These are phyloP conservation scores for Hypomyces rosellus DNA, from an alignment of 2,329 filamentous ascomycete species.

Conservation along the genomic window DNA sequence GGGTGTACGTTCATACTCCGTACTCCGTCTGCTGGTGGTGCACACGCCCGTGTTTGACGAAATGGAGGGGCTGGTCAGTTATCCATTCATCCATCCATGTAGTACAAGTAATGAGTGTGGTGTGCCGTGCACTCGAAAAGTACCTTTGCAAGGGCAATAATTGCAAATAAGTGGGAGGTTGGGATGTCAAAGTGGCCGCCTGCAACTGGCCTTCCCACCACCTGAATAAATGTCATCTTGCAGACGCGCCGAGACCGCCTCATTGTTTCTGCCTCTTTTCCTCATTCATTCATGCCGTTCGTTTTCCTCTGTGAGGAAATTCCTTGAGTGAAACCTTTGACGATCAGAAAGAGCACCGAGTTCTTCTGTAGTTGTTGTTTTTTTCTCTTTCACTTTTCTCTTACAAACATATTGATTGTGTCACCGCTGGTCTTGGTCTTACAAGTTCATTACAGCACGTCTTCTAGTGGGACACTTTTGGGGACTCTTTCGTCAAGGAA, in stretches of 20 bases:
- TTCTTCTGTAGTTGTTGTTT: too few species aligned
- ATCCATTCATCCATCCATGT: too few species aligned
- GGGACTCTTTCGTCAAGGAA: background rate
- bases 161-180: slow-evolving; percentile 29
- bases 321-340: too few species aligned
- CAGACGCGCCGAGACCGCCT: slow-evolving; percentile 21
- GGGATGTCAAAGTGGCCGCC: slow-evolving; percentile 20
- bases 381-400: too few species aligned
- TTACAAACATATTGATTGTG: too few species aligned
- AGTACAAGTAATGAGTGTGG: slow-evolving; percentile 3
- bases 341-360: too few species aligned
- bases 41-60: slow-evolving; percentile 9
- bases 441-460: too few species aligned
- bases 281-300: background rate
- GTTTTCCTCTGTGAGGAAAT: slow-evolving; percentile 3
- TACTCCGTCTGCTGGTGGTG: background rate
- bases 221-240: slow-evolving; percentile 27
- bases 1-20: background rate
- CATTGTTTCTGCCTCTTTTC: slow-evolving; percentile 12
- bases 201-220: slow-evolving; percentile 18
- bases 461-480: background rate
- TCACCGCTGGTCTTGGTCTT: too few species aligned
- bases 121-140: too few species aligned
- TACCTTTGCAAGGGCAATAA: too few species aligned
- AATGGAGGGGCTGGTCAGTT: slow-evolving; percentile 23